Base-by-base conservation (phyloP, 306 rosid genomes). In the Cucurbita pepo region DNA sequence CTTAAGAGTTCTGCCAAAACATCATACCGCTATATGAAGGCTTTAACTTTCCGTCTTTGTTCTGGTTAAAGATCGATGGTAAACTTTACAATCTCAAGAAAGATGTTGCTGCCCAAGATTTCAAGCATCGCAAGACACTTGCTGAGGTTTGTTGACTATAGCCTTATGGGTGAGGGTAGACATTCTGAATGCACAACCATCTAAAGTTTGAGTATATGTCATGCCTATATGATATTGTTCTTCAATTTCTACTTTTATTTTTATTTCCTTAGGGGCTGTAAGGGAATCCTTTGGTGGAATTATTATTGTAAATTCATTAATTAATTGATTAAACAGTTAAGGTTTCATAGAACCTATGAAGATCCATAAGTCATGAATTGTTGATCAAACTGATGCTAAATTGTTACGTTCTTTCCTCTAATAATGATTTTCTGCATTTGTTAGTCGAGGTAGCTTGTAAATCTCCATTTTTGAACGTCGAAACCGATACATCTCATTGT, bases 51-150 rank as follows among this genome's bases (percentile, higher is more conserved):
- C n/a, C 8, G 30, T 8, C 30, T 59, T 51, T 51, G 22, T n/a
- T 47, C n/a, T 71, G 62, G 52, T 65, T 62, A 72, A 78, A 95
- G 99, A 86, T 95, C 73, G 97, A 95, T 81, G 97, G 96, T 65
- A 88, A 88, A 76, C 91, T 95, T 63, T 50, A 74, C 79, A 85
- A 83, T 86, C 91, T 95, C 71, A 91, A 89, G 82, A 95, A 89
- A 81, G 99, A 95, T 38, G 99, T 95, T 34, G 80, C 96, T 76
- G 78, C 82, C 61, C 97, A 95, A 83, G 97, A 95, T 69, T 82
- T 91, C 71, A 95, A 89, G 87, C 99, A 95, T 84, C 89, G 97
- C 12, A 91, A 83, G 84, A 95, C 99, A 48, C 91, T 95, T 71
- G 81, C 86, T 45, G 99, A 91, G 99, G 99, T 95, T 79, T 79